A percentile compares a stretch with the other conserved stretches of the same genome.
Conservation (phyloP, 140 eudicot genomes). For the Bidens hawaiensis region DNA sequence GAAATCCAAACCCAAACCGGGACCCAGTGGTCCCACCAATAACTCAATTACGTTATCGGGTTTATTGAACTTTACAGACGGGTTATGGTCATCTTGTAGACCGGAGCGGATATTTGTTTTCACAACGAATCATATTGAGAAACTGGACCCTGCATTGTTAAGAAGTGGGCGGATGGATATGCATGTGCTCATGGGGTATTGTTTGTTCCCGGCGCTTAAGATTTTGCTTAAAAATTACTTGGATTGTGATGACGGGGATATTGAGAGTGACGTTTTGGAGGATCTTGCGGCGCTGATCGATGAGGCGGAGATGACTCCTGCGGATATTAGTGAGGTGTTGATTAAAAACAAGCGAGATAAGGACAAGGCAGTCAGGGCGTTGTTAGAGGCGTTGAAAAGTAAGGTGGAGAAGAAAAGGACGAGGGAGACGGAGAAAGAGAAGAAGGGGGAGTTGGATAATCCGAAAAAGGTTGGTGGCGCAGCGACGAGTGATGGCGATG, state of each 20-base stretch:
- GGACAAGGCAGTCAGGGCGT: conserved; percentile 53
- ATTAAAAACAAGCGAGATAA: conserved; percentile 69
- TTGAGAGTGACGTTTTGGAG: conserved; percentile 20
- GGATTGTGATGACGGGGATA: conserved; percentile 49
- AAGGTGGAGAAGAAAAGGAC: conserved; percentile 34
- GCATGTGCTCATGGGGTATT: conserved; percentile 76
- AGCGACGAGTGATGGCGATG: no score
- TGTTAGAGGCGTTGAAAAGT: conserved; percentile 46
- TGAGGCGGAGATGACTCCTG: conserved; percentile 86
- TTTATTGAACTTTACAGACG: conserved; percentile 80
- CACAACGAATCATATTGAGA: conserved; percentile 86
- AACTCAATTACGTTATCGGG: conserved; percentile 80
- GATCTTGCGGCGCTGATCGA: conserved; percentile 47
- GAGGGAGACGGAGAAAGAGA: no score
- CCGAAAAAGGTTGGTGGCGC: no score
- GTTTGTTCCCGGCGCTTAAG: conserved; percentile 50
- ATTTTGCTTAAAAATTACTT: conserved; percentile 66
- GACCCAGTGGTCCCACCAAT: conserved; percentile 26
- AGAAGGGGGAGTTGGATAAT: no score
- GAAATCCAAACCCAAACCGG: no score
- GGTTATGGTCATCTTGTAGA: conserved; percentile 94
- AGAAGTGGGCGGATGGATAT: conserved; percentile 92
- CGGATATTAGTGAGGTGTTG: conserved; percentile 80
- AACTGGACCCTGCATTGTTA: conserved; percentile 86
- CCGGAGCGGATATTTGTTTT: conserved; percentile 92